Base-by-base conservation (phyloP, 228 moss, liverwort and hornwort genomes). In the Sphagnum magellanicum region DNA sequence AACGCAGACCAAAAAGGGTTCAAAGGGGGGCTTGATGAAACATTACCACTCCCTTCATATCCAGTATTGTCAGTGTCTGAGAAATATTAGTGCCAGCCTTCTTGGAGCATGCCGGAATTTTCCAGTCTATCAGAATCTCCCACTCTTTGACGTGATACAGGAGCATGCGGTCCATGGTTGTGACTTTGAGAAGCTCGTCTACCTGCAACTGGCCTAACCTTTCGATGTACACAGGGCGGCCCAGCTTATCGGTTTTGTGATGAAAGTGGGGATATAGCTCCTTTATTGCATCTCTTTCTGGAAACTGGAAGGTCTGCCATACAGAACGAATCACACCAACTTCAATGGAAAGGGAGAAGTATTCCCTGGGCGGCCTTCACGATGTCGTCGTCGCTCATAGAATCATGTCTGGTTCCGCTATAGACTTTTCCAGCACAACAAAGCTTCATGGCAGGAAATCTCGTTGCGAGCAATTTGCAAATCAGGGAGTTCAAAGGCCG, bases 51-150 rank as follows among this genome's bases (percentile, higher is more conserved):
- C 77, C 83, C 74, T 80, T 83, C 10, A 83, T 60, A 70, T 83
- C 80, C 74, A 83, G 60, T 63, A 79, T 83, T 53, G 83, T 83
- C 16, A 80, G 79, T 14, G 83, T 79, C 74, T 83, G 83, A 13
- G 79, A 74, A 61, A 79, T 16, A 14, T 13, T 71, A 6, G 66
- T 63, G 71, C 72, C 80, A 5, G 76, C 74, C 53, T 79, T 70
- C 74, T 79, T 79, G 48, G 83, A 77, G 63, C 83, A 83, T n/a
- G 81, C 81, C 16, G 78, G 75, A 72, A 81, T 74, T 64, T 81
- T 78, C 74, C 72, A 81, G 63, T 81, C 81, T 8, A 78, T 72
- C 52, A 81, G 48, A 61, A 77, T 70, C 63, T 78, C 78, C 78
- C 81, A 78, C 52, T 81, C 78, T 59, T 81, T 77, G 74, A 78